Conservation (phyloP, 164 flowering plant species). For the Umbilicus rupestris region DNA sequence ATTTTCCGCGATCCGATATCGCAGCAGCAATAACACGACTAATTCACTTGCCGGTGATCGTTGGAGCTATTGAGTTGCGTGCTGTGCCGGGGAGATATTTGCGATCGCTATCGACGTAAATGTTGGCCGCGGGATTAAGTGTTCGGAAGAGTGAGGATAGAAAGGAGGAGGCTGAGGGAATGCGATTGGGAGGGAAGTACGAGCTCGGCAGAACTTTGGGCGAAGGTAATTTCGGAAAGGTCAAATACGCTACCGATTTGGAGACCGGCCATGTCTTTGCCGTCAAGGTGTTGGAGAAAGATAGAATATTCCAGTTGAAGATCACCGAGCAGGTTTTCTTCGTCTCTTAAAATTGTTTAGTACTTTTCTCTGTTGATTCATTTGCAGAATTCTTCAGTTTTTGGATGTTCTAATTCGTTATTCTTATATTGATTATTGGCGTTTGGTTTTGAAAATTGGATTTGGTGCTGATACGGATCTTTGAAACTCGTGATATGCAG, state of each 20-base stretch:
- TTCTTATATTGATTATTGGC: too few species aligned
- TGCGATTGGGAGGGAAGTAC: constrained; percentile 70
- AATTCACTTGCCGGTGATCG: too few species aligned
- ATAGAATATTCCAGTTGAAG: constrained; percentile 48
- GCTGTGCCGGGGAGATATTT: too few species aligned
- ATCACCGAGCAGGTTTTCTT: constrained; percentile 56
- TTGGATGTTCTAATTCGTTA: too few species aligned
- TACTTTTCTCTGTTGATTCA: not conserved
- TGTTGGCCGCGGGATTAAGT: too few species aligned
- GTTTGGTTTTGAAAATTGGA: not conserved
- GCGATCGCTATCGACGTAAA: too few species aligned
- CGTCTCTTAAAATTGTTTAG: too few species aligned
- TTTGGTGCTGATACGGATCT: not conserved
- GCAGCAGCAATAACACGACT: too few species aligned
- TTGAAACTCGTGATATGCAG: constrained; percentile 27
- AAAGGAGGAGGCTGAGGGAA: constrained; percentile 33
- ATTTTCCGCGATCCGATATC: too few species aligned
- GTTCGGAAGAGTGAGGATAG: constrained; percentile 1
- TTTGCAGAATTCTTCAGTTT: not conserved
- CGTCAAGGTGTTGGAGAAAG: constrained; percentile 73
- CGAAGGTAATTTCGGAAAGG: constrained; percentile 88
- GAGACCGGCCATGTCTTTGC: constrained; percentile 64
- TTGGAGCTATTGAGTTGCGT: too few species aligned
- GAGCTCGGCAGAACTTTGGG: constrained; percentile 78
- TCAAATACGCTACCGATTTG: constrained; percentile 50